Conservation (phyloP, 2,329 filamentous ascomycete genomes). For the Exophiala calicioides region DNA sequence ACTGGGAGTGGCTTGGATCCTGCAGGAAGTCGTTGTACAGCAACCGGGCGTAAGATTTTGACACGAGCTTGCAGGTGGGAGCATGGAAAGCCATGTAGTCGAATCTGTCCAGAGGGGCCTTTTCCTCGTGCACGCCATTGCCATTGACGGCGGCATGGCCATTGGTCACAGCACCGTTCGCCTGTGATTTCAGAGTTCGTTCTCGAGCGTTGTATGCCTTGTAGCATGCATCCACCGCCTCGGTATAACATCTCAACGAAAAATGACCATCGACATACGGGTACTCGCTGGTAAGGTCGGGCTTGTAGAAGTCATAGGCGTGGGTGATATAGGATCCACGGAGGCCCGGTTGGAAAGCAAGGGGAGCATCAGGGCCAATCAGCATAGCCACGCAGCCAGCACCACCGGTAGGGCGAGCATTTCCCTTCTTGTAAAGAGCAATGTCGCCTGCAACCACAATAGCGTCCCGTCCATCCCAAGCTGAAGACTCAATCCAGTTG, state of each 20-base stretch:
- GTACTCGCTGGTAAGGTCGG: constrained; percentile 83
- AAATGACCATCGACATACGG: constrained; percentile 82
- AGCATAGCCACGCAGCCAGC: constrained; percentile 78
- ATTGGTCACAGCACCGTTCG: constrained; percentile 36
- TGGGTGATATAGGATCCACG: constrained; percentile 80
- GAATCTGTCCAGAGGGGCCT: constrained; percentile 74
- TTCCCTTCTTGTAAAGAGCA: constrained; percentile 81
- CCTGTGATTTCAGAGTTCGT: constrained; percentile 54
- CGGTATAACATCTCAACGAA: constrained; percentile 78
- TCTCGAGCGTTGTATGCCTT: constrained; percentile 77
- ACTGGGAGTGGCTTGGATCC: constrained; percentile 66
- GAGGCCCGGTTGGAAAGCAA: constrained; percentile 76
- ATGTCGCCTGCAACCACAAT: constrained; percentile 81
- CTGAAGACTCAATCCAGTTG: constrained; percentile 85
- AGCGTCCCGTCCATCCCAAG: constrained; percentile 80
- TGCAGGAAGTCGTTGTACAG: constrained; percentile 83
- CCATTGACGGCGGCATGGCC: constrained; percentile 43
- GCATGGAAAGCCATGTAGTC: constrained; percentile 83
- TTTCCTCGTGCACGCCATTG: constrained; percentile 46
- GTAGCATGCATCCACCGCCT: constrained; percentile 79
- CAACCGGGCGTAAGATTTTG: constrained; percentile 80
- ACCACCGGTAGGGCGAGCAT: constrained; percentile 77
- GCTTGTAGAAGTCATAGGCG: constrained; percentile 90
- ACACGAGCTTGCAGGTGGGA: constrained; percentile 82
- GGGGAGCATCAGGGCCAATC: constrained; percentile 73